Evolutionary conservation across 345 rosid genomes (phyloP).

Genomic region (Ailanthus altissimus): DNA sequence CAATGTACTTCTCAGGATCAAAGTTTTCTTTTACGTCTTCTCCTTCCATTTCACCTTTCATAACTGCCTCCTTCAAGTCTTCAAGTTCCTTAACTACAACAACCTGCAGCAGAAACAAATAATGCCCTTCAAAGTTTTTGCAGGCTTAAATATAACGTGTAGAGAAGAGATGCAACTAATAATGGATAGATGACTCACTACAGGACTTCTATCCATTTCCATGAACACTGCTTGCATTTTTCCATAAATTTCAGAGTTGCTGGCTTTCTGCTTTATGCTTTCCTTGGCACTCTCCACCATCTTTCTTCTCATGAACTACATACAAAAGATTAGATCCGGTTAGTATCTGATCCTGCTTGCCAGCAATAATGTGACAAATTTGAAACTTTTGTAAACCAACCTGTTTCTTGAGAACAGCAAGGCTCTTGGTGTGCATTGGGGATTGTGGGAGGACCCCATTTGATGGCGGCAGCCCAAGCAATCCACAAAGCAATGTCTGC

Average conservation of each 20-base stretch:
- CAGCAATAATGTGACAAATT: not conserved
- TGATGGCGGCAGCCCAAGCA: conserved; percentile 78
- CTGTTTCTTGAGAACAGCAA: conserved; percentile 68
- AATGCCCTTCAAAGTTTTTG: too few species aligned
- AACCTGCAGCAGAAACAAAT: conserved; percentile 29
- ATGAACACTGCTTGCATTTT: conserved; percentile 74
- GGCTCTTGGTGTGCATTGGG: conserved; percentile 94
- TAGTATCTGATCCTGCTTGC: conserved; percentile 8
- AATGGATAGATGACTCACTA: conserved; percentile 41
- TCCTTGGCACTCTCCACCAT: conserved; percentile 79
- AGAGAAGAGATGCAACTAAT: too few species aligned
- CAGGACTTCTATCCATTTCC: conserved; percentile 54
- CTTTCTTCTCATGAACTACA: conserved; percentile 60
- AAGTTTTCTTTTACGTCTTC: conserved; percentile 33
- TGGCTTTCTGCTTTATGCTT: conserved; percentile 61
- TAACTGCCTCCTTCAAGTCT: conserved; percentile 71
- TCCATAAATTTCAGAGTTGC: conserved; percentile 58
- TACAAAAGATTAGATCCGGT: not conserved
- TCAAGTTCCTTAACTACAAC: conserved; percentile 55
- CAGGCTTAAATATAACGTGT: too few species aligned
- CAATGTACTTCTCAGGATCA: conserved; percentile 82
- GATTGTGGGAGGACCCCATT: conserved; percentile 91
- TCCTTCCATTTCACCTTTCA: conserved; percentile 43
- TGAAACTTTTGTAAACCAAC: conserved; percentile 26
- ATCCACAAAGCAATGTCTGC: conserved; percentile 80